Evolutionary conservation across 2,329 filamentous ascomycete genomes (phyloP), one percentile per base, ranked within the genome.

Genomic region (Fusarium metavorans): DNA sequence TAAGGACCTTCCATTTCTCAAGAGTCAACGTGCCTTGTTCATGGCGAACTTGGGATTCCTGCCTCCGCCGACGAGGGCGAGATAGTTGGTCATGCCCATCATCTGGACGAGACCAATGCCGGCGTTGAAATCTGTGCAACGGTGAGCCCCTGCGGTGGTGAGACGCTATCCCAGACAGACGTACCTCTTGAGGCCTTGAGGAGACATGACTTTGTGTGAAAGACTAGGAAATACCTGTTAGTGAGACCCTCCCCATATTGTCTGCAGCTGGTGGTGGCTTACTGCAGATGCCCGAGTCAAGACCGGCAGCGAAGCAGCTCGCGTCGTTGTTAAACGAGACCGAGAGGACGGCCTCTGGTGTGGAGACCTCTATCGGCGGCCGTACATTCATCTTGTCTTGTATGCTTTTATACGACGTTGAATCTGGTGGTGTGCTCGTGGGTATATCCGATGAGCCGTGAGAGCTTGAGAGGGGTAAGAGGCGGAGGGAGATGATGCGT

Each of bases 11-110:
- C 2, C 20, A 20, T 20, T 20, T 20, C 20, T 20, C 20, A 20
- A 20, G 20, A 20, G 20, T 20, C 20, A 20, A 20, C 20, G 20
- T 20, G 92, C 94, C 87, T 97, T 97, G 84, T 95, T 97, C 80
- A 93, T 93, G 16, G 95, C 92, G 78, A 95, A 97, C 80, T 96
- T 96, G 63, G 95, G 95, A 68, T 92, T 91, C 77, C 90, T 93
- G 58, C 97, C 95, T 76, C 96, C 96, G 73, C 95, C 95, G 65
- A 98, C 95, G 11, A 98, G 88, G 32, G 94, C 96, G 39, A 98
- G 88, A 82, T 95, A 97, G 84, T 96, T 95, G 63, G 94, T 92
- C 76, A 92, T 93, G 52, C 93, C 94, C 81, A 98, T 92, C 94
- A 98, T 97, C 82, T 95, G 92, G 30, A 93, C 94, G 45, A 94